Evolutionary conservation across 2,329 filamentous ascomycete species (phyloP), one percentile per base, ranked within the genome.

Genomic region (Helotiales sp.): DNA sequence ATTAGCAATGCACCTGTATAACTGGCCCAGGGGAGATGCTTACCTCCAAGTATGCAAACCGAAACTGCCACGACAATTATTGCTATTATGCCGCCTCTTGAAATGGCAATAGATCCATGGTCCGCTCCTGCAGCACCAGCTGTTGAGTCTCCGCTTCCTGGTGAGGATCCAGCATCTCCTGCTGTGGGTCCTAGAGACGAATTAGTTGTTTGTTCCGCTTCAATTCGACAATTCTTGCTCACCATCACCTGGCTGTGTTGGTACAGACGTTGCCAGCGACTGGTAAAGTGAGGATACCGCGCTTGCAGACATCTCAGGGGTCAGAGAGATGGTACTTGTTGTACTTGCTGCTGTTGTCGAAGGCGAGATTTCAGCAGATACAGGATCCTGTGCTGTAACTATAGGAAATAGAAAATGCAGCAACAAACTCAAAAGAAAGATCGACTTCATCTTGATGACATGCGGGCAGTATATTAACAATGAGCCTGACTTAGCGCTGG

Each of bases 1-100:
- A 11, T 58, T 50, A 63, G 32, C 17, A 49, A 28, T 6, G 45
- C 32, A 47, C 3, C 37, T 57, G 17, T 2, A 5, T 15, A 11
- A 43, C 7, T 43, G 1, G 17, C 8, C 6, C 24, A 32, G 30
- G 30, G 54, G 37, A 55, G 30, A 50, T 26, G 77, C 87, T 77
- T 82, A 94, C 92, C 86, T 78, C 91, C 91, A 66, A 91, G 80
- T 20, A 93, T 81, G 40, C 88, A 85, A 8, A 92, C 87, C 13
- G 86, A 77, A 10, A 87, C 86, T 5, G 93, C 91, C 3, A 93
- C 86, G 13, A 92, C 83, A 64, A 93, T 88, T 72, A 96, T 93
- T 57, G 91, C 91, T 66, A 92, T 84, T 74, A 93, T 82, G 15
- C 86, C 92, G 22, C 89, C 90, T 43, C 83, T 87, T 1, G 90